phyloP scores from a whole-genome alignment of 2,329 filamentous ascomycete genomes.

The Davidsoniella virescens region DNA sequence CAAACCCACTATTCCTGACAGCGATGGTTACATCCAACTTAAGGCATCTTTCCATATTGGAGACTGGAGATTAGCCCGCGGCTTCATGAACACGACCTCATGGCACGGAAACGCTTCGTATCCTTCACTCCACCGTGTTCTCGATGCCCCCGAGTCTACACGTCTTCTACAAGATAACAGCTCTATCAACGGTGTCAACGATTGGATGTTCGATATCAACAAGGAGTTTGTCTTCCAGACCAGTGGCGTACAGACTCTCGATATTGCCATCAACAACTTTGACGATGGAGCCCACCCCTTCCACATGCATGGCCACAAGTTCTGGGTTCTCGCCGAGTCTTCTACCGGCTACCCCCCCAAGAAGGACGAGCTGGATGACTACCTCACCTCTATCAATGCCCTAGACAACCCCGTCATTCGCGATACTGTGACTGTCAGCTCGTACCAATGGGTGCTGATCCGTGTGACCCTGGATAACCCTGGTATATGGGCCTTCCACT shows the following conservation, averaged over 20 bases:
- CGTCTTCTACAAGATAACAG: conserved; percentile 7
- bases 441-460: conserved; percentile 37
- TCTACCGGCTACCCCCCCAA: conserved; percentile 22
- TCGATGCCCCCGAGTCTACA: conserved; percentile 15
- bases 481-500: conserved; percentile 42
- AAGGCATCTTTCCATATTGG: conserved; percentile 40
- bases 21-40: conserved; percentile 27
- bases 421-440: conserved; percentile 34
- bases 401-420: conserved; percentile 22
- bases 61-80: conserved; percentile 34
- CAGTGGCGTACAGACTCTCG: conserved; percentile 30
- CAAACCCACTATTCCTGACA: conserved; percentile 21
- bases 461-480: conserved; percentile 40
- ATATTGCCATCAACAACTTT: conserved; percentile 21
- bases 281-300: conserved; percentile 21
- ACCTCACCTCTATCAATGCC: conserved; percentile 16
- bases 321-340: conserved; percentile 27
- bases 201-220: conserved; percentile 17
- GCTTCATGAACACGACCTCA: conserved; percentile 36
- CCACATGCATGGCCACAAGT: conserved; percentile 41
- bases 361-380: conserved; percentile 15
- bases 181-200: conserved; percentile 18
- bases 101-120: conserved; percentile 26
- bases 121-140: conserved; percentile 23
- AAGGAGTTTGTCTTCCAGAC: conserved; percentile 32